Conservation (phyloP, 2,329 filamentous ascomycete genomes). For the Onygenales sp. region DNA sequence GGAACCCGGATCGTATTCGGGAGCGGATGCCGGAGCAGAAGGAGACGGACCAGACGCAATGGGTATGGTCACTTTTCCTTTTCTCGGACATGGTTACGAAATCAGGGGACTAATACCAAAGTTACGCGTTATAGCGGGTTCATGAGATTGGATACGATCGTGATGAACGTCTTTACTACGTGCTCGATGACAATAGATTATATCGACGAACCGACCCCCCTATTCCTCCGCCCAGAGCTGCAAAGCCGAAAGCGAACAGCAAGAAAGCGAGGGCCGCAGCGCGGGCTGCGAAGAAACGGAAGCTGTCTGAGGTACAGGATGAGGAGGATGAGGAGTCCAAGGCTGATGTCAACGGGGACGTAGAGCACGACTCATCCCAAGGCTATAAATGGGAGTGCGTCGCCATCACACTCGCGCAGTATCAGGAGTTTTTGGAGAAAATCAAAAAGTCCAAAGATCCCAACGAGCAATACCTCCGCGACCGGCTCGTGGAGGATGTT, state of each 20-base stretch:
- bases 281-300: constrained; percentile 65
- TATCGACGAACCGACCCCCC: constrained; percentile 78
- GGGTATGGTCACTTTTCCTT: constrained; percentile 49
- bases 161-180: constrained; percentile 76
- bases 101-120: not conserved
- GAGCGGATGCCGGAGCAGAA: constrained; percentile 76
- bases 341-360: constrained; percentile 29
- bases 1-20: constrained; percentile 75
- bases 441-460: constrained; percentile 69
- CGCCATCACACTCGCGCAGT: constrained; percentile 70
- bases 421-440: constrained; percentile 58
- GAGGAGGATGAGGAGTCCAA: constrained; percentile 36
- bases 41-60: constrained; percentile 69
- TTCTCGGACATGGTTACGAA: not conserved
- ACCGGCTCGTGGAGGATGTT: constrained; percentile 65
- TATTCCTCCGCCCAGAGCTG: constrained; percentile 42
- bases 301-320: constrained; percentile 32
- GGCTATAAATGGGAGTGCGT: constrained; percentile 85
- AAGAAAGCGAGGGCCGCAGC: constrained; percentile 54
- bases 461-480: constrained; percentile 71
- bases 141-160: constrained; percentile 65
- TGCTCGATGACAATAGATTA: constrained; percentile 86
- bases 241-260: constrained; percentile 55
- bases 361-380: constrained; percentile 50
- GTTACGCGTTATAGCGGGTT: constrained; percentile 28